These are phyloP conservation scores for Spathaspora sp. DNA, from an alignment of 805 yeast genomes.

Conservation along the genomic window DNA sequence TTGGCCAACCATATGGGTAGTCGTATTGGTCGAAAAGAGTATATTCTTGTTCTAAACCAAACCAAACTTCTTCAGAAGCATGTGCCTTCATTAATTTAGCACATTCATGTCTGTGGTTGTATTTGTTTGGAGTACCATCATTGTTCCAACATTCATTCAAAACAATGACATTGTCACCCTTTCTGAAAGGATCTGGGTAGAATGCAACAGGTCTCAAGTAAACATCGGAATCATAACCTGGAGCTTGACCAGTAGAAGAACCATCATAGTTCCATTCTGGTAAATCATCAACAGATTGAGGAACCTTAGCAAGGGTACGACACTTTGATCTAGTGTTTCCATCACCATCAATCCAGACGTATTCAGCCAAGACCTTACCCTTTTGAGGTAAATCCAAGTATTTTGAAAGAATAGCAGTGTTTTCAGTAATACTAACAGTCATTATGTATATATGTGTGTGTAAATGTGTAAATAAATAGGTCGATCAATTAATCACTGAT, in stretches of 20 bases:
- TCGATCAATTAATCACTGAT: not conserved
- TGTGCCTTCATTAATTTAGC: constrained; percentile 94
- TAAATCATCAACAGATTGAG: constrained; percentile 73
- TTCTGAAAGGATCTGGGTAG: constrained; percentile 96
- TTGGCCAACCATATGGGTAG: constrained; percentile 96
- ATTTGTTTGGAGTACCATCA: constrained; percentile 98
- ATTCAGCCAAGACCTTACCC: constrained; percentile 89
- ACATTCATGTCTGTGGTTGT: constrained; percentile 97
- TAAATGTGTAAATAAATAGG: not conserved
- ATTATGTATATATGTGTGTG: constrained; percentile 4
- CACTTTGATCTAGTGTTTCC: constrained; percentile 93
- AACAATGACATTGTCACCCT: constrained; percentile 94
- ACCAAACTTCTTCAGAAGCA: constrained; percentile 82
- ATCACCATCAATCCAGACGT: constrained; percentile 95
- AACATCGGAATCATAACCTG: constrained; percentile 95
- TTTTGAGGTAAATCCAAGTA: constrained; percentile 81
- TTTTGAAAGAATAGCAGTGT: constrained; percentile 79
- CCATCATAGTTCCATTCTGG: constrained; percentile 99
- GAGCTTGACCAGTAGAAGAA: constrained; percentile 97
- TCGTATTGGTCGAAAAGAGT: constrained; percentile 90
- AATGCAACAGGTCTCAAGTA: constrained; percentile 93
- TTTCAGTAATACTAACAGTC: constrained; percentile 48
- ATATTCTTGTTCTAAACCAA: constrained; percentile 98
- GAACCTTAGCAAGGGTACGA: constrained; percentile 71
- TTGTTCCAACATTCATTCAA: constrained; percentile 96